Percentiles rank a stretch among this genome's conserved stretches.
These are phyloP conservation scores for Fagus crenata DNA, from an alignment of 306 rosid species.

Conservation along the genomic window DNA sequence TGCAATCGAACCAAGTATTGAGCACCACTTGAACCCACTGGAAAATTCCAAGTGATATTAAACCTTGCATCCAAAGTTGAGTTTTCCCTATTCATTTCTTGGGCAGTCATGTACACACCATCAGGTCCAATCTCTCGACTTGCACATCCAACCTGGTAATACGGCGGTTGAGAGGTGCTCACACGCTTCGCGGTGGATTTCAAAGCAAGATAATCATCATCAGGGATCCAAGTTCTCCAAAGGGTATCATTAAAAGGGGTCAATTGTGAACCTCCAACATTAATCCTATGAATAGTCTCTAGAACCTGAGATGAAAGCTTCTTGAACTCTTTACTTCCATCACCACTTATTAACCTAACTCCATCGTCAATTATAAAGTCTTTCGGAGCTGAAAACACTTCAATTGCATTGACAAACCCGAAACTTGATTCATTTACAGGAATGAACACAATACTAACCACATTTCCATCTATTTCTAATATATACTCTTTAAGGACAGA, in stretches of 20 bases:
- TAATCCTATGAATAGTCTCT: conserved; percentile 76
- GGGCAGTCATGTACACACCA: conserved; percentile 83
- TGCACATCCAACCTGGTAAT: conserved; percentile 67
- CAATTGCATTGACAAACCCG: conserved; percentile 75
- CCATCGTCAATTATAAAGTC: conserved; percentile 74
- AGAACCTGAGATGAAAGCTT: conserved; percentile 63
- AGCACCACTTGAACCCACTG: conserved; percentile 45
- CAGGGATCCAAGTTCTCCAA: conserved; percentile 97
- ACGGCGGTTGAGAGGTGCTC: conserved; percentile 50
- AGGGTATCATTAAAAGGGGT: conserved; percentile 91
- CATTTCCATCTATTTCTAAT: conserved; percentile 44
- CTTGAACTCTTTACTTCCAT: conserved; percentile 48
- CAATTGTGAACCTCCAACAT: conserved; percentile 74
- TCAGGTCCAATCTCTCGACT: conserved; percentile 80
- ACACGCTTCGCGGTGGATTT: conserved; percentile 69
- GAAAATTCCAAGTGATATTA: conserved; percentile 83
- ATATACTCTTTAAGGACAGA: conserved; percentile 58
- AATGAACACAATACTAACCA: conserved; percentile 52
- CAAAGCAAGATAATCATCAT: conserved; percentile 63
- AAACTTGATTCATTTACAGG: conserved; percentile 52
- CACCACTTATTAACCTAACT: conserved; percentile 49
- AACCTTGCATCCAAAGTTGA: conserved; percentile 46
- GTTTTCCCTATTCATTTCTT: conserved; percentile 73
- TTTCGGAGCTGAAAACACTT: conserved; percentile 75
- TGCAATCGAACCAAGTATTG: conserved; percentile 75